Base-by-base conservation (phyloP, 371 early-diverging fungal species). In the Blastocladiella emersonii region DNA sequence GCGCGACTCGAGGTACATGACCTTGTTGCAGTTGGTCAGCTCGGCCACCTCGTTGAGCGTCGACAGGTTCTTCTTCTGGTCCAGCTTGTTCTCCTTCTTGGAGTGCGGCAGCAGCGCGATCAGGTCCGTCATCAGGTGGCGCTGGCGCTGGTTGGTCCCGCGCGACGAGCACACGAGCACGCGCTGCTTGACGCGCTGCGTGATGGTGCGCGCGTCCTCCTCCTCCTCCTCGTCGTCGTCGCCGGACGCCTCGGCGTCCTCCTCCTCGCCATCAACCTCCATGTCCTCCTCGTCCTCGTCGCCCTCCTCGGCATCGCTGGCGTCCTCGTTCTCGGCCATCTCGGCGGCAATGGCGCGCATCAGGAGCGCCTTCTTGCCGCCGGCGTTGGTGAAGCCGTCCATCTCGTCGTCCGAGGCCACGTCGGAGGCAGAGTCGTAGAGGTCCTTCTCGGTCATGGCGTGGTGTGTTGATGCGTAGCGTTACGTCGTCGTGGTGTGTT, bases 11-110 rank as follows among this genome's bases (percentile, higher is more conserved):
- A 98, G 93, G 74, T 88, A 98, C 51, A 98, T 74, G 67, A 87
- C 87, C 71, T 95, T 95, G 80, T 95, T 96, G 81, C 98, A 96
- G 78, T 92, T 92, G 80, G 90, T 90, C 60, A 95, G 82, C 65
- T 95, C 95, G 15, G 93, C 90, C 49, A 98, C 78, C 76, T 96
- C 98, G 71, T 96, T 95, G 59, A 98, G 73, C 41, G 90, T 70
- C n/a, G 83, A 74, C 63, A 95, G 84, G 66, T 92, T 86, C 70
- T 79, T 79, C 72, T 96, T 96, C 44, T 90, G 81, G 76, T 95
- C 96, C 34, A 95, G 77, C 73, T 98, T 98, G 63, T 82, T 76
- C 65, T 91, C 86, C 73, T 93, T 92, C 74, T 95, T 95, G 57
- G 89, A 78, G 70, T 98, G 98, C 51, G 98, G 98, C 68, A 95